phyloP scores from a whole-genome alignment of 371 early-diverging fungal genomes.

The Apophysomyces ossiformis region DNA sequence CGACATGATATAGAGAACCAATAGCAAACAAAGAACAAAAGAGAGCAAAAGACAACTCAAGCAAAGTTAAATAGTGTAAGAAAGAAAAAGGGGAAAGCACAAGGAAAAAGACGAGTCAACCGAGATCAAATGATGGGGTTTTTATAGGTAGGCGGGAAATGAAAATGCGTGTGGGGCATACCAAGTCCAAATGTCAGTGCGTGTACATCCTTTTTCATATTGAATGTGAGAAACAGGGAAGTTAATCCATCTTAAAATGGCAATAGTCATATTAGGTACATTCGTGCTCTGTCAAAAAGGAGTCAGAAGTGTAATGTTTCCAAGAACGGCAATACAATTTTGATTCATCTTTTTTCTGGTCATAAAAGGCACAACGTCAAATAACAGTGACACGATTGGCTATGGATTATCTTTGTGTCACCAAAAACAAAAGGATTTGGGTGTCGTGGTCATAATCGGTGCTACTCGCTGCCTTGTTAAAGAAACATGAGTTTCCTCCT shows the following conservation, averaged over 20 bases:
- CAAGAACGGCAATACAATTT: background rate
- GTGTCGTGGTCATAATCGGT: no score
- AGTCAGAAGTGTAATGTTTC: background rate
- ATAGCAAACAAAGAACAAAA: background rate
- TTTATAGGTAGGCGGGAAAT: no score
- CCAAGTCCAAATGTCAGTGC: no score
- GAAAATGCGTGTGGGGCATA: no score
- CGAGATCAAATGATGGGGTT: no score
- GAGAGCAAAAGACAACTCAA: background rate
- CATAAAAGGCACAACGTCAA: background rate
- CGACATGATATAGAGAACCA: background rate
- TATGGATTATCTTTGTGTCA: no score
- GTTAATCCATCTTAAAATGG: background rate
- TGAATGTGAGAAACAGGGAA: background rate
- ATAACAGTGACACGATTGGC: no score
- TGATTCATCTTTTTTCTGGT: background rate
- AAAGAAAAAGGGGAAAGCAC: no score
- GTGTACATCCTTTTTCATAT: background rate
- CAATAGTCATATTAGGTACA: background rate
- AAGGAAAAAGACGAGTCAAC: no score
- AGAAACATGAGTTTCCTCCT: no score
- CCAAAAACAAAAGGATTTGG: no score
- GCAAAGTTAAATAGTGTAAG: background rate
- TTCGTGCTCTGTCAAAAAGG: background rate
- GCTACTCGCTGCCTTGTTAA: no score